Base-by-base conservation (phyloP, 2,329 filamentous ascomycete species). In the Lasiodiplodia theobromae region DNA sequence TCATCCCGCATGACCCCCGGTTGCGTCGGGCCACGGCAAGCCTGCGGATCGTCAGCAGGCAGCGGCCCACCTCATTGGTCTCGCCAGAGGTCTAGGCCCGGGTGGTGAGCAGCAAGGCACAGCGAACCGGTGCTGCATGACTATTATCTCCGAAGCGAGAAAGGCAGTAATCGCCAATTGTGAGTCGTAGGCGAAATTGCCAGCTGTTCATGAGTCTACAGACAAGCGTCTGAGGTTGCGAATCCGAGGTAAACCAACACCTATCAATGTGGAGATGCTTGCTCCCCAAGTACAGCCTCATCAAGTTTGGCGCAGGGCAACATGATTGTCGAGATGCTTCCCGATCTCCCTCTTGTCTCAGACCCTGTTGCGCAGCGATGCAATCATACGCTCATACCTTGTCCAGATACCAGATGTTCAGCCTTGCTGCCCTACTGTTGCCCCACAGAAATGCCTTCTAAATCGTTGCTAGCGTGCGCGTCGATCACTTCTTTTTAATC, bases 1-100 rank as follows among this genome's bases (percentile, higher is more conserved):
- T 51, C 58, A 52, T 64, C 60, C 60, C 60, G 60, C 44, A 52
- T 64, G 31, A 64, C 28, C 60, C 60, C 60, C 28, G 60, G 44
- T n/a, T 21, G 47, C 25, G 38, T 52, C 60, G 60, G 44, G 37
- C 40, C 40, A 63, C 47, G 60, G 60, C 60, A 64, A 25, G 31
- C 28, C 23, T 47, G 60, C 21, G 31, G 28, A 64, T 64, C 60
- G 51, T 52, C 60, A 52, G 44, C 60, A 52, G 60, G 38, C 10
- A n/a, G 14, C 16, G 47, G 40, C 31, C 60, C 60, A 64, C 23
- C 31, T n/a, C 11, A 25, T 51, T 21, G 44, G 58, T 37, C 58
- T 52, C n/a, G 28, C 25, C 58, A 31, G 31, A 31, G 28, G 18
- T 47, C 44, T 47, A 47, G 60, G 44, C 47, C n/a, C 44, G 31